Conservation (phyloP, 2,329 filamentous ascomycete species). For the Fonsecaea erecta region DNA sequence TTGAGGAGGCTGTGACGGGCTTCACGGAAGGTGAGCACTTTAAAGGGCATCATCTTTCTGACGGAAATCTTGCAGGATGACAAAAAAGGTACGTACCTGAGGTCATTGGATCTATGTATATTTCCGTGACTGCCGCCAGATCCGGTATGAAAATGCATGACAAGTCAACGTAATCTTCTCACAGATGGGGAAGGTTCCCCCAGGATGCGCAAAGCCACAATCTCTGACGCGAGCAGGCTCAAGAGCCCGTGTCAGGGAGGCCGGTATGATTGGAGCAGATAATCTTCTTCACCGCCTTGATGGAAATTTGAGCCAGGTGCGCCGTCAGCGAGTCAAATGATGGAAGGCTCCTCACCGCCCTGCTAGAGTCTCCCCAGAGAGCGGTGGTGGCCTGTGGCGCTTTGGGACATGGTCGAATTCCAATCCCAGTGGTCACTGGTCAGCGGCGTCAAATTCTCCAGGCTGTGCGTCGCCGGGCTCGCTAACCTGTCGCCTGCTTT, state of each 20-base stretch:
- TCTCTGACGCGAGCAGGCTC: neutral
- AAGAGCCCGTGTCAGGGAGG: neutral
- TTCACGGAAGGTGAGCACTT: neutral
- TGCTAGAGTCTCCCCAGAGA: neutral
- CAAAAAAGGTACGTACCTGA: slow-evolving; percentile 12
- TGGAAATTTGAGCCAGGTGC: neutral
- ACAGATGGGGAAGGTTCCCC: slow-evolving; percentile 14
- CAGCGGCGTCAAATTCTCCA: neutral
- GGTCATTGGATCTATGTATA: slow-evolving; percentile 7
- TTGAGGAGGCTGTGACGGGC: neutral
- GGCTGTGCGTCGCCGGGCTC: neutral
- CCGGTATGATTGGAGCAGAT: slow-evolving; percentile 10
- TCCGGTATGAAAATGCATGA: slow-evolving; percentile 6
- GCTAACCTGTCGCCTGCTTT: neutral
- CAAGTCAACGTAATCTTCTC: neutral
- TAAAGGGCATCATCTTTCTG: neutral
- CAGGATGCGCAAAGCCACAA: slow-evolving; percentile 5
- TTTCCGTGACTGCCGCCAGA: slow-evolving; percentile 14
- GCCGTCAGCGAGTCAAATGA: neutral
- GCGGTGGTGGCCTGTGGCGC: neutral
- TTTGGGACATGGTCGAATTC: neutral
- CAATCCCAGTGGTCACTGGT: no score
- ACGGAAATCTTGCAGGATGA: neutral
- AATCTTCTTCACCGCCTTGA: slow-evolving; percentile 8
- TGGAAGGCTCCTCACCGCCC: neutral